These are phyloP conservation scores for Microsporum ferrugineum DNA, from an alignment of 2,329 filamentous ascomycete genomes.

Conservation along the genomic window DNA sequence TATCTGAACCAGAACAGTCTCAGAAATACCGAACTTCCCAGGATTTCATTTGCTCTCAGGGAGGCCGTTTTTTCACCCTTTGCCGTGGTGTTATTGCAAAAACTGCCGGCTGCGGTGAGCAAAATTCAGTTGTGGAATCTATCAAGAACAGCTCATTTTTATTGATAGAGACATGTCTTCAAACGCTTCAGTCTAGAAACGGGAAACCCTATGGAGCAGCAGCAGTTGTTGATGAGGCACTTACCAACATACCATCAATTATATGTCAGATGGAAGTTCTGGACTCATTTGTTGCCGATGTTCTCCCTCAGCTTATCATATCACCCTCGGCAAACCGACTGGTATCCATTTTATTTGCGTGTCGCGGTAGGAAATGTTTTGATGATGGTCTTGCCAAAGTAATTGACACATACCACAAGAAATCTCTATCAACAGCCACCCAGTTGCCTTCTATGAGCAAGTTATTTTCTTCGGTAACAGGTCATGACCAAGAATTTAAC, in stretches of 20 bases:
- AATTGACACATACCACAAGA: slow-evolving; percentile 26
- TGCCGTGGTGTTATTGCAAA: slow-evolving; percentile 30
- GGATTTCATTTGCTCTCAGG: slow-evolving; percentile 52
- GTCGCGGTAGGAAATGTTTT: slow-evolving; percentile 36
- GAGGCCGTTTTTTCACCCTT: slow-evolving; percentile 56
- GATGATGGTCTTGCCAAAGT: slow-evolving; percentile 29
- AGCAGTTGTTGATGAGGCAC: slow-evolving; percentile 43
- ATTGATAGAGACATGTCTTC: slow-evolving; percentile 40
- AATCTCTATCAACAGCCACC: slow-evolving; percentile 21
- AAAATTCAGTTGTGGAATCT: slow-evolving; percentile 21
- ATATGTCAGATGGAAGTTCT: slow-evolving; percentile 35
- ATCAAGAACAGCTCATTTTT: slow-evolving; percentile 27
- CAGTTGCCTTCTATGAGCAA: slow-evolving; percentile 28
- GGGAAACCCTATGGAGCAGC: slow-evolving; percentile 58
- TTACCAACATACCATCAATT: slow-evolving; percentile 35
- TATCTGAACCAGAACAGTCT: slow-evolving; percentile 70
- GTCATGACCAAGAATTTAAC: slow-evolving; percentile 27
- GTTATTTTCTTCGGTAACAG: slow-evolving; percentile 28
- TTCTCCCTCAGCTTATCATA: slow-evolving; percentile 48
- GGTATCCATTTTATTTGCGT: slow-evolving; percentile 51
- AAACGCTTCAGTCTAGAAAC: slow-evolving; percentile 42
- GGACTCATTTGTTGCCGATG: slow-evolving; percentile 42
- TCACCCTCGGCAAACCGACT: slow-evolving; percentile 60
- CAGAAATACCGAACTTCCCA: slow-evolving; percentile 66
- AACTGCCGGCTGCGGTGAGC: slow-evolving; percentile 16